Evolutionary conservation across 1,284 basidiomycete species (phyloP).

Genomic region (Gastroboletus turbinatus): DNA sequence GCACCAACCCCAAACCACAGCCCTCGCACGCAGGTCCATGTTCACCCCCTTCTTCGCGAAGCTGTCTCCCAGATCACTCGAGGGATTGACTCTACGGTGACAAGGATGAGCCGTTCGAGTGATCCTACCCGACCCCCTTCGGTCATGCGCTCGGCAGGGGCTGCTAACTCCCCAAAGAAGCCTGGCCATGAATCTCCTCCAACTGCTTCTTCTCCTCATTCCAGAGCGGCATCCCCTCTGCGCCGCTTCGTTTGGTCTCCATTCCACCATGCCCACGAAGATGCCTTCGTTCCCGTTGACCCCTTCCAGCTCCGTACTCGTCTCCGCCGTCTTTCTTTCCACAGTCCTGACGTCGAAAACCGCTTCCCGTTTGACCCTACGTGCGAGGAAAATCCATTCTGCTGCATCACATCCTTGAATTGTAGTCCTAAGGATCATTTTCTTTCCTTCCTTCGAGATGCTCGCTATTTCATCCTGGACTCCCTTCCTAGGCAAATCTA

Average conservation of each 20-base stretch:
- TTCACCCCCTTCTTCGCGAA: slow-evolving; percentile 28
- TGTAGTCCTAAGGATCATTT: slow-evolving; percentile 16
- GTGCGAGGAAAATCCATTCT: slow-evolving; percentile 24
- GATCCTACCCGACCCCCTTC: slow-evolving; percentile 17
- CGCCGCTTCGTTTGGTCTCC: slow-evolving; percentile 38
- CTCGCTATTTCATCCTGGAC: slow-evolving; percentile 37
- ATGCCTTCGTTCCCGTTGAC: slow-evolving; percentile 49
- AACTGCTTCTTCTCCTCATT: slow-evolving; percentile 36
- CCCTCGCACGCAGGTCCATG: slow-evolving; percentile 28
- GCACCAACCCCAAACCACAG: slow-evolving; percentile 32
- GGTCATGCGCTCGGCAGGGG: slow-evolving; percentile 7
- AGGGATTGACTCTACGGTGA: slow-evolving; percentile 16
- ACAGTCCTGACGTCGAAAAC: slow-evolving; percentile 19
- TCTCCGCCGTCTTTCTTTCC: slow-evolving; percentile 25
- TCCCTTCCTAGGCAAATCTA: slow-evolving; percentile 61
- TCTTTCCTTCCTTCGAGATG: slow-evolving; percentile 18
- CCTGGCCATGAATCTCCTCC: slow-evolving; percentile 17
- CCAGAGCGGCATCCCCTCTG: slow-evolving; percentile 45
- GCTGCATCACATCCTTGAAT: slow-evolving; percentile 23
- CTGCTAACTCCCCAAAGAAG: slow-evolving; percentile 7
- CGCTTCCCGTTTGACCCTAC: slow-evolving; percentile 16
- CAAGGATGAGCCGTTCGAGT: slow-evolving; percentile 12
- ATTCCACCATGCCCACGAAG: slow-evolving; percentile 44
- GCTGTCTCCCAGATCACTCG: slow-evolving; percentile 1
- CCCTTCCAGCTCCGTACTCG: slow-evolving; percentile 42